Evolutionary conservation across 2,329 filamentous ascomycete species (phyloP), one percentile per base, ranked within the genome.

Genomic region (Penicillium capsulatum): DNA sequence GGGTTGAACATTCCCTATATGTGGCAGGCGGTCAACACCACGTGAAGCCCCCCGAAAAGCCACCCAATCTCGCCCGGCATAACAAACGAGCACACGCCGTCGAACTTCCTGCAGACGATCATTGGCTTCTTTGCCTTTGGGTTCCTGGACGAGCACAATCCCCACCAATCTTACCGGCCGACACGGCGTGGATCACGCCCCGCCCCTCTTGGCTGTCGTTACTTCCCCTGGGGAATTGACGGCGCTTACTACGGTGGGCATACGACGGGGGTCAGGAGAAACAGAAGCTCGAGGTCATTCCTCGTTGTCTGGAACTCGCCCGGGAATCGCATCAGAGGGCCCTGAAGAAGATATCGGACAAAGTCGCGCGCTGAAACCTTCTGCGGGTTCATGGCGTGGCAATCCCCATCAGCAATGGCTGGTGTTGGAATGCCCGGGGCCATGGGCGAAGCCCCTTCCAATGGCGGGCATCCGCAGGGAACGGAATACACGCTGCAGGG

Each of bases 401-500:
- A 84, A 72, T 80, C 78, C 64, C 74, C 78, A 61, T 79, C 76
- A 60, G 77, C 76, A 65, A 77, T 79, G 70, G 73, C 65, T 58
- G 68, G 74, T 52, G 72, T 72, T 60, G 76, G 71, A 47, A 71
- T 70, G 50, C 66, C 68, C 36, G 72, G 70, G 37, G 69, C 67
- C 38, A 63, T 63, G 47, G 65, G 63, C 41, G 67, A 70, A 47
- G 63, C 58, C 4, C 38, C 32, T 33, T 57, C 59, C 20, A 69
- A 67, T 55, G 66, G 66, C 36, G 64, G 64, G 64, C 79, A 67
- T 63, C 76, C 71, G 17, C 70, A 75, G 55, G 82, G 80, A 45
- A 85, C 82, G 3, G 82, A 85, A 60, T 86, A 86, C 61, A 85
- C 82, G 40, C 63, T 86, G 50, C 82, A 85, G 72, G 82, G 81